Evolutionary conservation across 164 flowering plant species (phyloP).

Genomic region (Brasenia schreberi): DNA sequence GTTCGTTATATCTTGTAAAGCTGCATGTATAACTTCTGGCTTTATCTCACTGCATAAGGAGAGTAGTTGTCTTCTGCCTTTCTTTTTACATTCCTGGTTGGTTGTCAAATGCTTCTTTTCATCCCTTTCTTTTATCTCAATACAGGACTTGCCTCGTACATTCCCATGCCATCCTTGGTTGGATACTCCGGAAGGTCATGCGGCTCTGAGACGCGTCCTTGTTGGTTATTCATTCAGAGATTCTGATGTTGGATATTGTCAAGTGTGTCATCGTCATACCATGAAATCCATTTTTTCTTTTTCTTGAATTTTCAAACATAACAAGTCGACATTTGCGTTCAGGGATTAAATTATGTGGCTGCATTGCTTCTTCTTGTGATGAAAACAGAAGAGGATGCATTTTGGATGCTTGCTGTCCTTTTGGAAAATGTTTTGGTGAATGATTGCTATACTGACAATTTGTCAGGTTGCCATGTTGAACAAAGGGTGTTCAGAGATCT

Average conservation of each 20-base stretch:
- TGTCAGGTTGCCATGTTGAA: slow-evolving; percentile 95
- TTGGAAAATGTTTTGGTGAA: slow-evolving; percentile 81
- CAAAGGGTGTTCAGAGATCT: slow-evolving; percentile 88
- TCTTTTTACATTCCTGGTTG: neutral
- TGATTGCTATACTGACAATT: slow-evolving; percentile 82
- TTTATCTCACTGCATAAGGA: no score
- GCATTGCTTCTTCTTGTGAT: slow-evolving; percentile 87
- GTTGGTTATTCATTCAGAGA: slow-evolving; percentile 92
- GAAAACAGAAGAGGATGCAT: slow-evolving; percentile 97
- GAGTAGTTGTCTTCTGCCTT: no score
- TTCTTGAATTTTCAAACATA: neutral
- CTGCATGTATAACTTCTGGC: no score
- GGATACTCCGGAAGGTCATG: slow-evolving; percentile 90
- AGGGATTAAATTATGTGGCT: slow-evolving; percentile 95
- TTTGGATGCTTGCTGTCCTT: slow-evolving; percentile 95
- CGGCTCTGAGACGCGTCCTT: slow-evolving; percentile 87
- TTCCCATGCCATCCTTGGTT: slow-evolving; percentile 98
- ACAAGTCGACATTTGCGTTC: slow-evolving; percentile 5
- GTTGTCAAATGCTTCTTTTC: neutral
- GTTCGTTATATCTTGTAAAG: no score
- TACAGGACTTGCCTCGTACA: slow-evolving; percentile 81
- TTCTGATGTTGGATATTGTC: slow-evolving; percentile 96
- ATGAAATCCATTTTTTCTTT: no score
- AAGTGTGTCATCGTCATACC: slow-evolving; percentile 25
- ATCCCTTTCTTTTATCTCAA: neutral